phyloP scores from a whole-genome alignment of 208 protist species.

The Crithidia bombi region DNA sequence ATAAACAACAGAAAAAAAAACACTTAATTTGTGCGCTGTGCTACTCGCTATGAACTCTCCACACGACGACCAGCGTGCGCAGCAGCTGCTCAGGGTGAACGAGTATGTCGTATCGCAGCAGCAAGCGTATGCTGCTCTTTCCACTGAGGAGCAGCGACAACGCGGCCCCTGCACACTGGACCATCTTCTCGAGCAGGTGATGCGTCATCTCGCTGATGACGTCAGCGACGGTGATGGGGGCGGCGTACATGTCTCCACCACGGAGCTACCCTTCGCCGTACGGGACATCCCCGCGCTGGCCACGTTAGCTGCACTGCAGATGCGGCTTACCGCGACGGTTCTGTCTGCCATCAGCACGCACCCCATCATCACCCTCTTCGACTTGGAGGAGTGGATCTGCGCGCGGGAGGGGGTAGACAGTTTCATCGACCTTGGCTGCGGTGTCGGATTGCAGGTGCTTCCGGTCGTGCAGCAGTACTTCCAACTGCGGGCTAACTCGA shows the following conservation, averaged over 20 bases:
- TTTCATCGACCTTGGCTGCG: slow-evolving; percentile 73
- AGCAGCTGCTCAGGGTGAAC: slow-evolving; percentile 15
- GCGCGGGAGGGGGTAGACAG: slow-evolving; percentile 45
- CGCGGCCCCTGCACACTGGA: slow-evolving; percentile 26
- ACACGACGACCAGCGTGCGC: background rate
- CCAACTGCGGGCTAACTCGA: slow-evolving; percentile 35
- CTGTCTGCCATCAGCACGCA: slow-evolving; percentile 64
- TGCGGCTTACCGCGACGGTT: slow-evolving; percentile 55
- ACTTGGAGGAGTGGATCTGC: slow-evolving; percentile 76
- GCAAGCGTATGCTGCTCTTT: slow-evolving; percentile 8
- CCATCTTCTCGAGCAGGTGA: slow-evolving; percentile 11
- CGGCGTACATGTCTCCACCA: background rate
- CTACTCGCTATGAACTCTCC: slow-evolving; percentile 2
- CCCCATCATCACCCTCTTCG: slow-evolving; percentile 79
- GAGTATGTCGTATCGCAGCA: slow-evolving; percentile 16
- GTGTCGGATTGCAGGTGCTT: slow-evolving; percentile 48
- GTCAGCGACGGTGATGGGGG: background rate
- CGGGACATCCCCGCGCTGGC: slow-evolving; percentile 58
- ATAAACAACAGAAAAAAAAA: no score
- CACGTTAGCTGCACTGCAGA: slow-evolving; percentile 49
- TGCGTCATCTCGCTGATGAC: background rate
- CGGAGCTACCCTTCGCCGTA: slow-evolving; percentile 58
- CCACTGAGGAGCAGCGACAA: slow-evolving; percentile 20
- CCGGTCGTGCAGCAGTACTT: slow-evolving; percentile 81
- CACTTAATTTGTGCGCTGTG: no score